Evolutionary conservation across 148 eudicot genomes (phyloP).

Genomic region (Salicornia ramosissima): DNA sequence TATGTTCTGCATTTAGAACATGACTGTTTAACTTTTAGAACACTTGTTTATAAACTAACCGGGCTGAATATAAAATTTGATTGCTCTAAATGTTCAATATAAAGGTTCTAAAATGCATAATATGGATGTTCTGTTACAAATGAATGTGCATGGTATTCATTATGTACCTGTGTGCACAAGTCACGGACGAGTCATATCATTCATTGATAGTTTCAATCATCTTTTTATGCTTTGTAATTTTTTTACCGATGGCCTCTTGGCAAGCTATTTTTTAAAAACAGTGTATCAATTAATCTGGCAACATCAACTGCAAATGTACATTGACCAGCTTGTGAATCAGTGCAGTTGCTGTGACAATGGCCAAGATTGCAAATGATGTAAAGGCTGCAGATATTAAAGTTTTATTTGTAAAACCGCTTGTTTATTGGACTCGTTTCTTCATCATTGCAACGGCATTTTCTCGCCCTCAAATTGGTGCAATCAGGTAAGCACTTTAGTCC

Average conservation of each 20-base stretch:
- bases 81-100: too few species aligned
- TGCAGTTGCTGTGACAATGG: constrained; percentile 91
- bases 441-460: constrained; percentile 95
- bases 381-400: constrained; percentile 88
- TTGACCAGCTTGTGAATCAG: constrained; percentile 22
- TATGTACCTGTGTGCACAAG: too few species aligned
- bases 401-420: constrained; percentile 94
- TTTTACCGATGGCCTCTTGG: background rate
- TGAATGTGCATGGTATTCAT: too few species aligned
- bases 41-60: too few species aligned
- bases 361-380: constrained; percentile 89
- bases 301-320: constrained; percentile 3
- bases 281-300: constrained; percentile 5
- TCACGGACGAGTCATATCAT: too few species aligned
- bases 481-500: constrained; percentile 41
- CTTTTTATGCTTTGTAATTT: too few species aligned
- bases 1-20: too few species aligned
- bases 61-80: too few species aligned
- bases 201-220: too few species aligned
- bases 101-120: too few species aligned
- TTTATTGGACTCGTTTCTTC: constrained; percentile 95
- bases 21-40: too few species aligned
- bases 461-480: constrained; percentile 85
- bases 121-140: too few species aligned
- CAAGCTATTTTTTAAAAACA: background rate